Evolutionary conservation across 2,329 filamentous ascomycete species (phyloP), one percentile per base, ranked within the genome.

Genomic region (Nemania diffusa): DNA sequence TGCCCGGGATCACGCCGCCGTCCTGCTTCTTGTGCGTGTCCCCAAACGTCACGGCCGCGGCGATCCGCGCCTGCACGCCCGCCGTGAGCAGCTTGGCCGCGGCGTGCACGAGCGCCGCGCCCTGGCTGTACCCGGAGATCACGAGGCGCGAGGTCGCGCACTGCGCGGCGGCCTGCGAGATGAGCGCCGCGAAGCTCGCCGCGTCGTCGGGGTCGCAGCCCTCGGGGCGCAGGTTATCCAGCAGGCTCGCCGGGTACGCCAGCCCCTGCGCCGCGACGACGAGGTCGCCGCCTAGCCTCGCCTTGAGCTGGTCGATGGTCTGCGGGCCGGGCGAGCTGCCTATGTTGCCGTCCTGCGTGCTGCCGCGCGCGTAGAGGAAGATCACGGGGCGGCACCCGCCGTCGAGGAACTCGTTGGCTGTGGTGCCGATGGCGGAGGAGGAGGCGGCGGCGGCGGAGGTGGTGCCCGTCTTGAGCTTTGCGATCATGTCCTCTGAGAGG

Each of bases 231-330:
- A 76, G 63, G 46, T 76, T 76, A 32, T 73, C 72, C 42, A 72
- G 50, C 34, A 75, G 59, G 8, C 51, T 48, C 2, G 74, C 72
- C 1, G 73, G 72, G 46, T 76, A 76, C 5, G 74, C 71, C 9
- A 76, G 59, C 0, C 74, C 74, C 48, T 76, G 74, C 13, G 74
- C 74, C 0, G 74, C 73, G 8, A 76, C 73, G 1, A 20, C 15
- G 17, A 40, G 20, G 4, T 60, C 26, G 22, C 73, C 72, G 9
- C 48, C 48, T 2, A 75, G 62, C 15, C 82, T 78, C 1, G 81
- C 74, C 3, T 84, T 88, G 15, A 91, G 81, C 57, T 84, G 80
- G 6, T 79, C 77, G 64, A 91, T 89, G 1, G 80, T 81, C 4
- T 78, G 70, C 59, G 75, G 74, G 0, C 76, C 76, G 9, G 76